Evolutionary conservation across 176 grass and related monocot species (phyloP), one percentile per base, ranked within the genome.

Genomic region (barley (Hordeum vulgare)): DNA sequence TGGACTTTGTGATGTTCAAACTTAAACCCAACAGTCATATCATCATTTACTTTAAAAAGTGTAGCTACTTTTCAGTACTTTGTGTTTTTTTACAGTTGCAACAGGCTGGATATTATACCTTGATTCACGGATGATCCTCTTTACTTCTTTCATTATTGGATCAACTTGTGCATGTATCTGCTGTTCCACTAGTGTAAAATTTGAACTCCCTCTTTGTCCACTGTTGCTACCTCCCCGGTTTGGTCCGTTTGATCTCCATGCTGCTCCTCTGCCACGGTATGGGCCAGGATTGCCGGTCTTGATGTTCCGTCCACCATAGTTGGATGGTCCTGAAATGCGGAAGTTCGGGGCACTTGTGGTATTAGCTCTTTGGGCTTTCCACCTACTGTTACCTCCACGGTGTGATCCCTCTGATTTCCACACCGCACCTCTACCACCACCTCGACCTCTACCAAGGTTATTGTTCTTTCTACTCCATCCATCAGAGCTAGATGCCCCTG

Each of bases 101-200:
- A 61, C 36, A 58, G 31, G 31, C 53, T 35, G 62, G 64, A 36
- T 83, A 74, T 40, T 65, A 17, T 76, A 88, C 86, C 86, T 88
- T 66, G 86, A 88, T 45, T 84, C 86, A 35, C 75, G 67, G 14
- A 88, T 84, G 44, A 88, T 88, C 67, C 86, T 88, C 67, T 88
- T 88, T 36, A 80, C 86, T 44, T 84, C 76, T 58, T 89, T 76
- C 41, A 71, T 71, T 40, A 89, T 81, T 36, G 83, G 83, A 42
- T 89, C 88, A 4, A 89, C 42, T 54, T 81, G 71, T 18, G 54
- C 73, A 27, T 77, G 61, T 64, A 81, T 85, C 41, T 70, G 39
- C 54, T 82, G 77, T 36, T 89, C 88, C 33, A 34, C 63, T 71
- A 40, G 78, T 71, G 83, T 89, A 61, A 72, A 85, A 23, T 26